Conservation (phyloP, 1,284 basidiomycete genomes). For the Cryptococcus jaspeensis region DNA sequence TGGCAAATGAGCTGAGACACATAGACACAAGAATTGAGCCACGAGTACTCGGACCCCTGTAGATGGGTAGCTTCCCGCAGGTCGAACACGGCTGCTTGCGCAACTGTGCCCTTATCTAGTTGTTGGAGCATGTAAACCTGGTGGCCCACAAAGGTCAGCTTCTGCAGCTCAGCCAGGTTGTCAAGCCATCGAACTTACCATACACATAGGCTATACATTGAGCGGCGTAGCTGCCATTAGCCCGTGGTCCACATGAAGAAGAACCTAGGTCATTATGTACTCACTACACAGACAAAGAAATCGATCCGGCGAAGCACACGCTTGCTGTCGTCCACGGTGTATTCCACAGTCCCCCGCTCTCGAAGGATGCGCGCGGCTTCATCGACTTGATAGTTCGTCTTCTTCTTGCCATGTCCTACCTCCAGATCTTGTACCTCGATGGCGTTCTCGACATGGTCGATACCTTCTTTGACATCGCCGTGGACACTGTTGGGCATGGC, state of each 20-base stretch:
- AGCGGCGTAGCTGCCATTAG: too few species aligned
- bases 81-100: constrained; percentile 45
- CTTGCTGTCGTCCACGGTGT: constrained; percentile 27
- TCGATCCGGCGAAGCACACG: constrained; percentile 31
- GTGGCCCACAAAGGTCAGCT: background rate
- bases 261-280: too few species aligned
- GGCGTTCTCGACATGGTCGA: constrained; percentile 8
- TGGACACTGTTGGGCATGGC: background rate
- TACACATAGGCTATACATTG: constrained; percentile 30
- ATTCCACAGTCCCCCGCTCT: constrained; percentile 26
- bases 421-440: constrained; percentile 5
- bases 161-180: background rate
- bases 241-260: too few species aligned
- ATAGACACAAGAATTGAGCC: constrained; percentile 31
- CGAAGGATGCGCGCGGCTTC: constrained; percentile 30
- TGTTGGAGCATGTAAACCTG: constrained; percentile 17
- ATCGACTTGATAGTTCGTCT: constrained; percentile 21
- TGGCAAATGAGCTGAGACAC: constrained; percentile 37
- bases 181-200: constrained; percentile 22
- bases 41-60: constrained; percentile 31
- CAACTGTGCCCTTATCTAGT: constrained; percentile 44
- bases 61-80: constrained; percentile 19
- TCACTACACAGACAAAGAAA: constrained; percentile 22
- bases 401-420: constrained; percentile 1
- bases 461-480: background rate